phyloP scores from a whole-genome alignment of 768 basidiomycete genomes.

The Pisolithus orientalis region DNA sequence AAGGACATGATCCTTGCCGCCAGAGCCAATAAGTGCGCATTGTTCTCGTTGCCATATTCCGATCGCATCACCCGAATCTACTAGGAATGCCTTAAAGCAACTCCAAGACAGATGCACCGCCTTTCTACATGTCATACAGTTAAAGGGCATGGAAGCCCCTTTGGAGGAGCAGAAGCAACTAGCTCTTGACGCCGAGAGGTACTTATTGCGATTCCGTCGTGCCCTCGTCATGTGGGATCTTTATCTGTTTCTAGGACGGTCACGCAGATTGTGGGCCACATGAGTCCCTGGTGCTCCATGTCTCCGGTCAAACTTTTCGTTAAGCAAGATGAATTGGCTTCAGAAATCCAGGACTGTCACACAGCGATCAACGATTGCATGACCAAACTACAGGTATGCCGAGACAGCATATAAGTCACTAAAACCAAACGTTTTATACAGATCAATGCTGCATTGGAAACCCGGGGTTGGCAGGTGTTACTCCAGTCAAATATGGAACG shows the following conservation, averaged over 20 bases:
- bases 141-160: slow-evolving; percentile 25
- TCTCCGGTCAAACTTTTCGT: slow-evolving; percentile 37
- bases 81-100: slow-evolving; percentile 37
- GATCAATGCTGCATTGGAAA: slow-evolving; percentile 41
- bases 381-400: slow-evolving; percentile 38
- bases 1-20: slow-evolving; percentile 44
- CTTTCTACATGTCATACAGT: slow-evolving; percentile 31
- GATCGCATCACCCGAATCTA: not conserved
- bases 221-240: slow-evolving; percentile 2
- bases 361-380: slow-evolving; percentile 40
- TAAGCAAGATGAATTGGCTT: slow-evolving; percentile 37
- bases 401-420: not conserved
- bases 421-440: slow-evolving; percentile 15
- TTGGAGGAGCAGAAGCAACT: slow-evolving; percentile 27
- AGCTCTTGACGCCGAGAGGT: slow-evolving; percentile 29
- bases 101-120: slow-evolving; percentile 42
- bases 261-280: slow-evolving; percentile 29
- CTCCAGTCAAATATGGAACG: slow-evolving; percentile 31
- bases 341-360: slow-evolving; percentile 42
- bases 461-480: slow-evolving; percentile 43
- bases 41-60: not conserved
- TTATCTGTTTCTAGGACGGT: slow-evolving; percentile 23
- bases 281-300: slow-evolving; percentile 41
- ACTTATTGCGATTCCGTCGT: slow-evolving; percentile 5
- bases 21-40: slow-evolving; percentile 38